phyloP scores from a whole-genome alignment of 2,329 filamentous ascomycete genomes.

The Cercospora janseana region DNA sequence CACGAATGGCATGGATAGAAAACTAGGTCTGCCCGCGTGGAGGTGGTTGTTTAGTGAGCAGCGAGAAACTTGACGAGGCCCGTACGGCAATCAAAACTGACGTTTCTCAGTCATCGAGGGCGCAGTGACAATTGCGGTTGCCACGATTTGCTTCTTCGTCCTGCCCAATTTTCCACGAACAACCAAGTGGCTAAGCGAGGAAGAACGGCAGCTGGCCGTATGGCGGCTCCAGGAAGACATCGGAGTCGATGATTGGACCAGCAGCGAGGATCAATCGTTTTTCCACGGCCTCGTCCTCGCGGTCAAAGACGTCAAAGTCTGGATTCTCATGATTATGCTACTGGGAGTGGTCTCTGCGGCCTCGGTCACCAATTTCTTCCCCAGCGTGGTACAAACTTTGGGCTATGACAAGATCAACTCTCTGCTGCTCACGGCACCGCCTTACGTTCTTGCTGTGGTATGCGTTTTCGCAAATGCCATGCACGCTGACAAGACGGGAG shows the following conservation, averaged over 20 bases:
- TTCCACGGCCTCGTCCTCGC: constrained; percentile 37
- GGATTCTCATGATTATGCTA: constrained; percentile 39
- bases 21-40: constrained; percentile 38
- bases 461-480: constrained; percentile 39
- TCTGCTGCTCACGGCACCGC: constrained; percentile 38
- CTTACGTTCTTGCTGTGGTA: constrained; percentile 39
- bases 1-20: constrained; percentile 41
- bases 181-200: constrained; percentile 35
- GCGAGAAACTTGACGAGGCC: background rate
- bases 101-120: constrained; percentile 38
- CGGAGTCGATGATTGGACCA: constrained; percentile 36
- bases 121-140: constrained; percentile 39
- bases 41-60: constrained; percentile 28
- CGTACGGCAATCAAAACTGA: background rate
- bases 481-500: constrained; percentile 42
- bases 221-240: constrained; percentile 38
- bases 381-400: constrained; percentile 36
- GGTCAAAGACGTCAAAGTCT: constrained; percentile 37
- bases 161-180: constrained; percentile 41
- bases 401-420: constrained; percentile 37
- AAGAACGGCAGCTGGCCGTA: constrained; percentile 35
- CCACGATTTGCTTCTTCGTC: constrained; percentile 37
- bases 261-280: constrained; percentile 34
- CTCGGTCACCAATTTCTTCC: constrained; percentile 38
- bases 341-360: constrained; percentile 39